Conservation (phyloP, 1,139 yeast species). For the Scheffersomyces segobiensis region DNA sequence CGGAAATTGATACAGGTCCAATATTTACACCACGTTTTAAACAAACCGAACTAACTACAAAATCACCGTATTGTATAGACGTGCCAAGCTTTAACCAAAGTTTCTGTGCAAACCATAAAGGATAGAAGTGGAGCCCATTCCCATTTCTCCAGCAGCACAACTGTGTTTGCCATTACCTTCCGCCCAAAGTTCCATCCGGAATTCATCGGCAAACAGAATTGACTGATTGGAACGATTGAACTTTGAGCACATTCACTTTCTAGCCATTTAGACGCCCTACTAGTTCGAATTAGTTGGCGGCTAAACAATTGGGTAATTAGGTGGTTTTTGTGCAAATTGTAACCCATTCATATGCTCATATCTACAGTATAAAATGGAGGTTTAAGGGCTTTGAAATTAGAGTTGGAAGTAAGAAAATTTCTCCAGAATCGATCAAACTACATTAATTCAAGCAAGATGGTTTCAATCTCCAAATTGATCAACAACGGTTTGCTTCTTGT, state of each 20-base stretch:
- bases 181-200: background rate
- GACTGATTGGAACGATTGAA: background rate
- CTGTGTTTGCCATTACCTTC: background rate
- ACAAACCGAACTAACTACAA: background rate
- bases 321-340: background rate
- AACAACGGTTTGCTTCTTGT: constrained; percentile 30
- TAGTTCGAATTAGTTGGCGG: background rate
- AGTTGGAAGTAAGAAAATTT: background rate
- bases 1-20: background rate
- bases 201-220: background rate
- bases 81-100: background rate
- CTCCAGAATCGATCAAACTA: background rate
- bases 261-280: background rate
- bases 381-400: background rate
- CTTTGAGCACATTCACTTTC: background rate
- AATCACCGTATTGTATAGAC: background rate
- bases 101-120: background rate
- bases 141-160: background rate
- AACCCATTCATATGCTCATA: background rate
- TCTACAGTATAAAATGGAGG: background rate
- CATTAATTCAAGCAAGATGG: constrained; percentile 18
- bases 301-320: background rate
- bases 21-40: background rate
- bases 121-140: background rate
- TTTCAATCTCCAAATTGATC: constrained; percentile 29